Evolutionary conservation across 2,329 filamentous ascomycete genomes (phyloP).

Genomic region (Botryotinia narcissicola): DNA sequence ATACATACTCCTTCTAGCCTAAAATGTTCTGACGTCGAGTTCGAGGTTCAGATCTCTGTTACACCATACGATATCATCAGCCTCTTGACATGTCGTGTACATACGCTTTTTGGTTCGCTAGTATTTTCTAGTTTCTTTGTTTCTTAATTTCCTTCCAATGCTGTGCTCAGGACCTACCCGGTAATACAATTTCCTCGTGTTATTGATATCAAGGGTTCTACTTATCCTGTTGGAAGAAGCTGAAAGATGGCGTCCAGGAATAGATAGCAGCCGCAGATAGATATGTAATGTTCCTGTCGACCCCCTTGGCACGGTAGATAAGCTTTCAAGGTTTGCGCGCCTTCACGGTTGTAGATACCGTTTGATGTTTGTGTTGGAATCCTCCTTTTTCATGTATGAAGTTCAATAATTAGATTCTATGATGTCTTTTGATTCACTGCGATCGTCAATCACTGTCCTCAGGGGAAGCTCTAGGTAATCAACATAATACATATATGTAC

Average conservation of each 20-base stretch:
- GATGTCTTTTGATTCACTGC: neutral
- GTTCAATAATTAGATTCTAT: neutral
- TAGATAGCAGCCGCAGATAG: neutral
- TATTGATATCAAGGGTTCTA: neutral
- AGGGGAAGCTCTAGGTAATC: neutral
- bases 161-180: neutral
- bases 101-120: neutral
- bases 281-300: conserved; percentile 10
- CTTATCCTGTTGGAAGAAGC: neutral
- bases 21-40: neutral
- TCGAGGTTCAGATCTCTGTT: neutral
- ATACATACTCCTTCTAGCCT: neutral
- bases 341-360: neutral
- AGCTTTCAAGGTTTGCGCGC: conserved; percentile 1
- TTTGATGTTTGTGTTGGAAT: neutral
- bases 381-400: neutral
- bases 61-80: neutral
- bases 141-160: conserved; percentile 3
- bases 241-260: conserved; percentile 12
- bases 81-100: neutral
- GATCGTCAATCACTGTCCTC: neutral
- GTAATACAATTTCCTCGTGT: neutral
- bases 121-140: neutral
- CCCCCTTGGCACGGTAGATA: conserved; percentile 6
- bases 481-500: neutral